Evolutionary conservation across 2,329 filamentous ascomycete genomes (phyloP).

Genomic region (Rutstroemia sydowiana): DNA sequence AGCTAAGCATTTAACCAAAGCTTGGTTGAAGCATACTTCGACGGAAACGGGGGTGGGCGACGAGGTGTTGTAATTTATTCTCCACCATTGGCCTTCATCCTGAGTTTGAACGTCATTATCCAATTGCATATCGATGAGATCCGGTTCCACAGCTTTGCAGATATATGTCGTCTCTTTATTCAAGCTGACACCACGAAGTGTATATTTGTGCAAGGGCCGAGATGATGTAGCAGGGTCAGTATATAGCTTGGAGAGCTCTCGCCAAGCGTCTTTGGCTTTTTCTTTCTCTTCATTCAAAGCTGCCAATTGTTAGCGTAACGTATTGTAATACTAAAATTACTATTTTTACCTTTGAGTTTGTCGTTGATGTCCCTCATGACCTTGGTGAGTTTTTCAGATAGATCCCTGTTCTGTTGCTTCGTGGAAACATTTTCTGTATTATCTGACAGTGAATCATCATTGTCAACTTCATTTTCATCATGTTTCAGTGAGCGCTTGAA

Average conservation of each 20-base stretch:
- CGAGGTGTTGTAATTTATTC: conserved; percentile 37
- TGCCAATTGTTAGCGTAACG: conserved; percentile 17
- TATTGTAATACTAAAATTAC: not conserved
- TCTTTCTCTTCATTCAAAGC: conserved; percentile 27
- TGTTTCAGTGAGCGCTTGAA: conserved; percentile 27
- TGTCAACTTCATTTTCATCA: conserved; percentile 15
- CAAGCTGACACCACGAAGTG: conserved; percentile 45
- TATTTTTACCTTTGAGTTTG: conserved; percentile 26
- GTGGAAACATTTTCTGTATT: not conserved
- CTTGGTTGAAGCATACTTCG: conserved; percentile 36
- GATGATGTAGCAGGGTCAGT: conserved; percentile 22
- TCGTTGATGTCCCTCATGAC: conserved; percentile 28
- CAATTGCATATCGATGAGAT: conserved; percentile 37
- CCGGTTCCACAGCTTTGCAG: conserved; percentile 37
- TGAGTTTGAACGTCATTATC: conserved; percentile 28
- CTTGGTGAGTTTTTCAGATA: conserved; percentile 25
- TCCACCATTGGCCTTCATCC: conserved; percentile 48
- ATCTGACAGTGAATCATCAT: not conserved
- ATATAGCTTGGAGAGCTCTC: conserved; percentile 36
- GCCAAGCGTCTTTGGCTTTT: conserved; percentile 24
- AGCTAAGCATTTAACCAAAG: not conserved
- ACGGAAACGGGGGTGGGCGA: conserved; percentile 38
- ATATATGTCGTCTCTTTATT: conserved; percentile 42
- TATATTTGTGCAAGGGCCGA: conserved; percentile 34
- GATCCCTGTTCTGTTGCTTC: conserved; percentile 12